phyloP scores from a whole-genome alignment of 441 rosid species.

The Croton laevigatus region DNA sequence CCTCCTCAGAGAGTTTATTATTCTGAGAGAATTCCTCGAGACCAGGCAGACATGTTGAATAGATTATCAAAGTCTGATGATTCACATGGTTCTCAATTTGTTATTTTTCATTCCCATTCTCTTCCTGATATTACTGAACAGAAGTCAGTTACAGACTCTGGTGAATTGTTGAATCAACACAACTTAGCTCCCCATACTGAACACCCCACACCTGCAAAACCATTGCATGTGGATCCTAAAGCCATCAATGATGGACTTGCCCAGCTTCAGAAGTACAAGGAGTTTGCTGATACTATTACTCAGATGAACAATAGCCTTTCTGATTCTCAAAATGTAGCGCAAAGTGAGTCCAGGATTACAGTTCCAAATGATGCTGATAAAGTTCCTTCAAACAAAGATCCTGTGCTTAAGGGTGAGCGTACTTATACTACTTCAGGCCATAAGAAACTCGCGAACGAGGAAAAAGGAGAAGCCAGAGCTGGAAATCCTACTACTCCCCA shows the following conservation, averaged over 20 bases:
- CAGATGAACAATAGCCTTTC: slow-evolving; percentile 33
- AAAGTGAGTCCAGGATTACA: slow-evolving; percentile 34
- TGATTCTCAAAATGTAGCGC: slow-evolving; percentile 35
- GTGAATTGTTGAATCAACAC: slow-evolving; percentile 35
- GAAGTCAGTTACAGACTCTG: slow-evolving; percentile 38
- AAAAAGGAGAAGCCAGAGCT: slow-evolving; percentile 28
- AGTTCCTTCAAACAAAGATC: slow-evolving; percentile 37
- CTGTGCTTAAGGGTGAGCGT: slow-evolving; percentile 26
- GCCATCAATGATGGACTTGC: slow-evolving; percentile 34
- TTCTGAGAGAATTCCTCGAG: slow-evolving; percentile 78
- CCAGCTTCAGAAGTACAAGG: slow-evolving; percentile 38
- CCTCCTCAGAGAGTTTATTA: slow-evolving; percentile 56
- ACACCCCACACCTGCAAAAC: slow-evolving; percentile 25
- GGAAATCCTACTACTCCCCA: slow-evolving; percentile 32
- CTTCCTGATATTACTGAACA: slow-evolving; percentile 43
- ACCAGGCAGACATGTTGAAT: slow-evolving; percentile 55
- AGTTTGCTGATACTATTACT: slow-evolving; percentile 36
- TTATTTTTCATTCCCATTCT: slow-evolving; percentile 50
- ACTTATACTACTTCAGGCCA: slow-evolving; percentile 22
- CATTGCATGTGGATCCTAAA: slow-evolving; percentile 30
- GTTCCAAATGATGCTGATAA: slow-evolving; percentile 27
- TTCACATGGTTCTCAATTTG: slow-evolving; percentile 73
- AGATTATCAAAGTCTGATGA: slow-evolving; percentile 82
- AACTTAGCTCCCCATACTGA: slow-evolving; percentile 27
- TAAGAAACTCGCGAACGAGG: slow-evolving; percentile 21